These are phyloP conservation scores for Jaapia argillacea DNA, from an alignment of 768 basidiomycete genomes.

Conservation along the genomic window DNA sequence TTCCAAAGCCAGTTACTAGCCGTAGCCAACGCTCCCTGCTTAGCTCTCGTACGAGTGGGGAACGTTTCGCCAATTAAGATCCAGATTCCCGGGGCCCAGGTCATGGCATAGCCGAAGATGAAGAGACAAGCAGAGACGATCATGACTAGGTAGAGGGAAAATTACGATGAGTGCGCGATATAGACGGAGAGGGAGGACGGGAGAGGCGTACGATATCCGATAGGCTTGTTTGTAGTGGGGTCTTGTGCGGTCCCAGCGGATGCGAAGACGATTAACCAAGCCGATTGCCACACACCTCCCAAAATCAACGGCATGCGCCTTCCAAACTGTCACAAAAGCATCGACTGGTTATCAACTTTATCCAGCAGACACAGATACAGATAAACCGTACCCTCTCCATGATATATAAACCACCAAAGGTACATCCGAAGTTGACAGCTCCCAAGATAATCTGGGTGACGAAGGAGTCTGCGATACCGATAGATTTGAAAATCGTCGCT, in stretches of 20 bases:
- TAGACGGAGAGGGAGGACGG: not conserved
- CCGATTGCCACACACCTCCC: conserved; percentile 62
- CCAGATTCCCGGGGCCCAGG: conserved; percentile 41
- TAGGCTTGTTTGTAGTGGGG: conserved; percentile 32
- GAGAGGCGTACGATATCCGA: conserved; percentile 29
- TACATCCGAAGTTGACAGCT: conserved; percentile 61
- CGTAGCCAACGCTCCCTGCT: conserved; percentile 60
- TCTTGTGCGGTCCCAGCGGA: conserved; percentile 57
- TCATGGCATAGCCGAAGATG: conserved; percentile 27
- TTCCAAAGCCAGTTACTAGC: conserved; percentile 62
- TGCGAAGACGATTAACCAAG: conserved; percentile 67
- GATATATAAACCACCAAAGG: conserved; percentile 63
- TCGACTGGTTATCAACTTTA: not conserved
- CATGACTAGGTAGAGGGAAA: conserved; percentile 12
- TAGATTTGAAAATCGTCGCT: conserved; percentile 56
- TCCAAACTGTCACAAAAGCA: conserved; percentile 50
- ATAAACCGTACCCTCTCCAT: conserved; percentile 33
- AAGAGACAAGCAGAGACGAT: conserved; percentile 57
- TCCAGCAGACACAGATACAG: not conserved
- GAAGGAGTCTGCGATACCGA: conserved; percentile 58
- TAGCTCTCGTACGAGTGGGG: conserved; percentile 60
- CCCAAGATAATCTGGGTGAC: conserved; percentile 71
- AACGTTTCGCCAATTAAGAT: conserved; percentile 73
- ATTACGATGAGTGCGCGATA: not conserved
- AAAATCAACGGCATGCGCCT: conserved; percentile 53